phyloP scores from a whole-genome alignment of 2,329 filamentous ascomycete species.

The Penicillium sp. region DNA sequence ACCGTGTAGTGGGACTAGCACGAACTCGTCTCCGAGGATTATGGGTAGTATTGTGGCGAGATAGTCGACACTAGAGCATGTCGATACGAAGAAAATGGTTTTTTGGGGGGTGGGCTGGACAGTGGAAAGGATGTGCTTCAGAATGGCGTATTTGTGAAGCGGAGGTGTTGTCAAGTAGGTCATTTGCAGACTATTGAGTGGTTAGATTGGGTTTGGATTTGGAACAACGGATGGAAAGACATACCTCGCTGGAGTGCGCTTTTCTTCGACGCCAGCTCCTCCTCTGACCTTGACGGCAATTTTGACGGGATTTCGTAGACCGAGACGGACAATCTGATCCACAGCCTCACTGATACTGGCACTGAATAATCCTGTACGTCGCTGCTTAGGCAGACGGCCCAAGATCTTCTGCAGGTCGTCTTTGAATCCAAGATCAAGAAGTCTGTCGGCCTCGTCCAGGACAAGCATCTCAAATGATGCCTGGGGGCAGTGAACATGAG shows the following conservation, averaged over 20 bases:
- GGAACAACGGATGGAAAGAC: background rate
- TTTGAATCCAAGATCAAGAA: conserved; percentile 93
- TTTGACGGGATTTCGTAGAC: conserved; percentile 89
- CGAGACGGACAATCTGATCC: conserved; percentile 86
- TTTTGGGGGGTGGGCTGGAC: conserved; percentile 76
- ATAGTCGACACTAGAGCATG: conserved; percentile 93
- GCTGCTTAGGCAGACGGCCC: conserved; percentile 81
- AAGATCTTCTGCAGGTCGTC: conserved; percentile 85
- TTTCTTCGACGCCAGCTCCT: conserved; percentile 71
- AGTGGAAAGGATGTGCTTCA: conserved; percentile 68
- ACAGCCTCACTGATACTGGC: conserved; percentile 96
- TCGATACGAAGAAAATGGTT: conserved; percentile 88
- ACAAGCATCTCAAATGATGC: conserved; percentile 90
- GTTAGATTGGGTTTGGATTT: conserved; percentile 18
- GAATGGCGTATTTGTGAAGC: conserved; percentile 74
- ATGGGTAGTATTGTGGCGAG: conserved; percentile 76
- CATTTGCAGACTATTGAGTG: conserved; percentile 69
- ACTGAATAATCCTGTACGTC: conserved; percentile 89
- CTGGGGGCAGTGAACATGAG: conserved; percentile 82
- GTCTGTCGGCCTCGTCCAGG: conserved; percentile 88
- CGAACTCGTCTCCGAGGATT: conserved; percentile 67
- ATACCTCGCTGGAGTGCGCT: conserved; percentile 76
- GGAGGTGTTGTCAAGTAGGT: conserved; percentile 75
- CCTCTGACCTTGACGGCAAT: conserved; percentile 90
- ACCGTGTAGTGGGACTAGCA: conserved; percentile 80